Evolutionary conservation across 2,329 filamentous ascomycete species (phyloP).

Genomic region (Aaosphaeria arxii): DNA sequence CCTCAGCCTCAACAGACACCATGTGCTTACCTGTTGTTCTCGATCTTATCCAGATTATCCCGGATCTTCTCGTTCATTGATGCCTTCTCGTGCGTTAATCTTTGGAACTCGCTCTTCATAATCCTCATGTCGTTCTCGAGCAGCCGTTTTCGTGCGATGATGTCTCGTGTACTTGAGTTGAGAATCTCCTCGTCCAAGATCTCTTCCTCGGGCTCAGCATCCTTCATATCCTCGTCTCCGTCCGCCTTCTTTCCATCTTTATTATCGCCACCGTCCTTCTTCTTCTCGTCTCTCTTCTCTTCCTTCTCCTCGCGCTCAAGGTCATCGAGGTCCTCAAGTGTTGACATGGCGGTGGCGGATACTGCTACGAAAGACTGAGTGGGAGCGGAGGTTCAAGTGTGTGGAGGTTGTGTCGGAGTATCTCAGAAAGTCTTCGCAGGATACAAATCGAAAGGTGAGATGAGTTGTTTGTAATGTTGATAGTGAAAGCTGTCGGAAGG

Average conservation of each 20-base stretch:
- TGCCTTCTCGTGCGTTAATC: slow-evolving; percentile 90
- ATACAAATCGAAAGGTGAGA: neutral
- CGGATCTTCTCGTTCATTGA: slow-evolving; percentile 99
- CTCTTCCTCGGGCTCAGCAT: slow-evolving; percentile 70
- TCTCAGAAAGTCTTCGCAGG: neutral
- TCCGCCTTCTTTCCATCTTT: slow-evolving; percentile 58
- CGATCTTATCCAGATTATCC: slow-evolving; percentile 98
- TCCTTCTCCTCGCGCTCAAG: slow-evolving; percentile 78
- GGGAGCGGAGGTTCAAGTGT: neutral
- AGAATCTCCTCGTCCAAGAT: slow-evolving; percentile 92
- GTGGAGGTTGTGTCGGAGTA: slow-evolving; percentile 1
- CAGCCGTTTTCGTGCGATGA: slow-evolving; percentile 83
- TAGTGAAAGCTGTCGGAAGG: neutral
- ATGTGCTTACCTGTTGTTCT: slow-evolving; percentile 79
- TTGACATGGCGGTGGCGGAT: slow-evolving; percentile 65
- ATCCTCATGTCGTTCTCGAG: slow-evolving; percentile 97
- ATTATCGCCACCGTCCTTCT: slow-evolving; percentile 50
- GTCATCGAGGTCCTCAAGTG: slow-evolving; percentile 87
- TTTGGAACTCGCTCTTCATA: slow-evolving; percentile 96
- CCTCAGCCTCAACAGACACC: neutral
- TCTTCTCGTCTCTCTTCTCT: slow-evolving; percentile 59
- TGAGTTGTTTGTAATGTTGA: neutral
- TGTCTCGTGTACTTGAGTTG: slow-evolving; percentile 89
- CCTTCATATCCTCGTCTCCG: slow-evolving; percentile 88
- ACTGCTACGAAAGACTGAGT: slow-evolving; percentile 1